Base-by-base conservation (phyloP, 1,139 yeast species). In the Candida tropicalis region DNA sequence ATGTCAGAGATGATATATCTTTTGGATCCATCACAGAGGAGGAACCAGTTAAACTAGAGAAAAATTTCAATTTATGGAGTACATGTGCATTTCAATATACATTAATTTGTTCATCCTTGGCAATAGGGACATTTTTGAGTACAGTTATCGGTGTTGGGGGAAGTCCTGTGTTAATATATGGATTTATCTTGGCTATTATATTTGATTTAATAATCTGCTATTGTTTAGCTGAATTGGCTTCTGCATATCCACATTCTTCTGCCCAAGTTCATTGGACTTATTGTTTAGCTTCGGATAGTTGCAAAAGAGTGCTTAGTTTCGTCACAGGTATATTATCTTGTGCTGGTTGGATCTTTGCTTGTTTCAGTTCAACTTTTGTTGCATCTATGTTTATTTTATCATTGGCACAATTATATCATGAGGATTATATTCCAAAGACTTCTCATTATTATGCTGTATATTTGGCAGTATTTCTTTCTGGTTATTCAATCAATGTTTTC, bases 291-390 rank as follows among this genome's bases (percentile, higher is more conserved):
- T 64, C 65, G 2, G 37, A 40, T 9, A 44, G 46, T 11, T 51
- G 41, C 27, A 56, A 54, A 33, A 49, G 56, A 37, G 38, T 48
- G 3, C 53, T 60, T 47, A 68, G 36, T 33, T 33, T 33, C n/a
- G 8, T 33, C 10, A 33, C 36, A 4, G 36, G 36, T 79, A 24
- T 75, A 9, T 61, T 75, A 40, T 75, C 79, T 6, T 75, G 77
- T 73, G 76, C 75, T 4, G 36, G 36, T 7, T 62, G 81, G 41
- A 67, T 77, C 3, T 77, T 77, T 56, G 75, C 81, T 10, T 52
- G 58, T 40, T 60, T 60, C 34, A 45, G 58, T 28, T 53, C 59
- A 4, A 55, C 63, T 29, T 57, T 39, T 46, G 67, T 75, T 37
- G 73, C 80, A n/a, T 68, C 80, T 2, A 70, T 75, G 41, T 58